These are phyloP conservation scores for Sugiyamaella mastotermitis DNA, from an alignment of 805 yeast genomes.

Conservation along the genomic window DNA sequence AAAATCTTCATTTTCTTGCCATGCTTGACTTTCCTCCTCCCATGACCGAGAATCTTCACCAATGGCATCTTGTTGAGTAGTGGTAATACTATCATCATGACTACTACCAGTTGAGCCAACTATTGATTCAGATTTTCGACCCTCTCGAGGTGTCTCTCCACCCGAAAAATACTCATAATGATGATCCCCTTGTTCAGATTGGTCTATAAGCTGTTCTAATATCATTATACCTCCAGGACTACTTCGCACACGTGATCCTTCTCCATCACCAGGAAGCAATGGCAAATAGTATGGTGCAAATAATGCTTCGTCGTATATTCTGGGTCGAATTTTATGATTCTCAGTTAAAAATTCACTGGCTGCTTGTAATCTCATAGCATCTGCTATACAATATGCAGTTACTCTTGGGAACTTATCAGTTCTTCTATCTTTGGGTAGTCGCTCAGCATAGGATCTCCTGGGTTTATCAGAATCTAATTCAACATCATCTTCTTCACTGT, in stretches of 20 bases:
- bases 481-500: conserved; percentile 4
- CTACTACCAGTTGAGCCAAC: conserved; percentile 8
- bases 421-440: conserved; percentile 41
- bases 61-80: neutral
- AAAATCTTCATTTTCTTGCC: conserved; percentile 44
- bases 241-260: conserved; percentile 32
- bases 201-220: conserved; percentile 74
- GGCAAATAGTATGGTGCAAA: conserved; percentile 89
- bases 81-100: conserved; percentile 38
- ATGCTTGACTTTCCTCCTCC: conserved; percentile 21
- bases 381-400: conserved; percentile 88
- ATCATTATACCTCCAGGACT: conserved; percentile 35
- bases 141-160: no score
- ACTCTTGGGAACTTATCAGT: conserved; percentile 70
- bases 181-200: conserved; percentile 82
- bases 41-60: neutral
- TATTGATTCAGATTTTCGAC: no score
- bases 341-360: conserved; percentile 59
- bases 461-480: conserved; percentile 6
- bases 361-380: conserved; percentile 61
- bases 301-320: conserved; percentile 87
- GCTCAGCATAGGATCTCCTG: conserved; percentile 28
- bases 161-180: conserved; percentile 89
- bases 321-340: conserved; percentile 77
- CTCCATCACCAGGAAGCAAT: conserved; percentile 63